Evolutionary conservation across 1,284 basidiomycete genomes (phyloP).

Genomic region (Trichosporon sp.): DNA sequence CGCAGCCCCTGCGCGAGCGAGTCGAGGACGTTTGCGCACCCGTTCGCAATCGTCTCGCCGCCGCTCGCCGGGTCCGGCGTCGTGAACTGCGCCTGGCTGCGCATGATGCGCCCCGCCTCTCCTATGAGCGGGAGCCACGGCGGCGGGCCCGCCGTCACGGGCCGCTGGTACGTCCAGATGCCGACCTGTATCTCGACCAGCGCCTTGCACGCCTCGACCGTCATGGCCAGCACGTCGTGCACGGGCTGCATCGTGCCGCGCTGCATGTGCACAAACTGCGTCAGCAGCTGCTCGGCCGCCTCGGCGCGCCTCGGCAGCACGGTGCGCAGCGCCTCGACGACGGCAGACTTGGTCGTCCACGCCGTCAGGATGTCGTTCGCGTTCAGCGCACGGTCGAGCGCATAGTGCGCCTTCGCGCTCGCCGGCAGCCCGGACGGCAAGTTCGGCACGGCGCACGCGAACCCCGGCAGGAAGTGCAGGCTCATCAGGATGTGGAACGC

Average conservation of each 20-base stretch:
- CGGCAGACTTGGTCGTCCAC: conserved; percentile 20
- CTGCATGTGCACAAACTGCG: conserved; percentile 28
- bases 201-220: conserved; percentile 36
- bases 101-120: conserved; percentile 26
- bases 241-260: conserved; percentile 26
- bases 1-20: conserved; percentile 36
- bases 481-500: conserved; percentile 37
- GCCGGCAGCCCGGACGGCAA: conserved; percentile 24
- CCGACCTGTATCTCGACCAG: conserved; percentile 41
- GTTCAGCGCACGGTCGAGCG: conserved; percentile 28
- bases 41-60: conserved; percentile 32
- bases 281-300: conserved; percentile 29
- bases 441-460: conserved; percentile 23
- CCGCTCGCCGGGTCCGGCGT: conserved; percentile 11
- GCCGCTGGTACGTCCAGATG: conserved; percentile 22
- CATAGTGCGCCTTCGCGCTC: conserved; percentile 26
- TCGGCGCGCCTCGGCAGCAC: conserved; percentile 29
- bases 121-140: conserved; percentile 29
- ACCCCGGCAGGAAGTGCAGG: conserved; percentile 36
- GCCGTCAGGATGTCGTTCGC: conserved; percentile 34
- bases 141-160: conserved; percentile 14
- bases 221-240: conserved; percentile 33
- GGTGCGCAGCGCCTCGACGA: conserved; percentile 31
- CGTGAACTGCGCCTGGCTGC: conserved; percentile 7
- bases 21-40: conserved; percentile 40